phyloP scores from a whole-genome alignment of 23 red algal species.

The Gracilaria gracilis region DNA sequence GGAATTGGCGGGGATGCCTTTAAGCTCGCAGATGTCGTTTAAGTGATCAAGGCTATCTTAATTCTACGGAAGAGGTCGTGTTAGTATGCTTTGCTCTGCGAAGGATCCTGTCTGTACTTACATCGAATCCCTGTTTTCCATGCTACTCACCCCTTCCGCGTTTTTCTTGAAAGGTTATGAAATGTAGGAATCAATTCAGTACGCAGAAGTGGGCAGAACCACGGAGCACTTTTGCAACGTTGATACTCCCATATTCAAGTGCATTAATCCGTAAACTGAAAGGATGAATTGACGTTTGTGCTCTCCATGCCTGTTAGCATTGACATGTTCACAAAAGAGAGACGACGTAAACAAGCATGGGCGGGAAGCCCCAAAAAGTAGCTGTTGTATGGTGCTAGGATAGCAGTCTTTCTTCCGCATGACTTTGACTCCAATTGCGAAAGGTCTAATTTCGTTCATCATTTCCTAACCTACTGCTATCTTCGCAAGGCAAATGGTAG shows the following conservation, averaged over 20 bases:
- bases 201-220: not conserved
- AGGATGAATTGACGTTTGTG: not conserved
- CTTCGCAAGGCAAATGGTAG: not conserved
- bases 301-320: slow-evolving; percentile 25
- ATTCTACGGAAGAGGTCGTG: not conserved
- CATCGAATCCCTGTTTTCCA: not conserved
- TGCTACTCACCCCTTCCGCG: not conserved
- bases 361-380: not conserved
- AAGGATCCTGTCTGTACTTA: not conserved
- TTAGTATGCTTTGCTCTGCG: not conserved
- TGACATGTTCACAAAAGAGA: not conserved
- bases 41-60: not conserved
- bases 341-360: not conserved
- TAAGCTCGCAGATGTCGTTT: slow-evolving; percentile 63
- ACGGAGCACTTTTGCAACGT: slow-evolving; percentile 22
- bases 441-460: not conserved
- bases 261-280: not conserved
- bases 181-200: not conserved
- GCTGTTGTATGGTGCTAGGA: not conserved
- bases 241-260: not conserved
- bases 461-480: not conserved
- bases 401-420: too few species aligned
- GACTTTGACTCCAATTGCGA: not conserved
- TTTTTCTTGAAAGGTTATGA: slow-evolving; percentile 9
- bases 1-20: slow-evolving; percentile 63